Conservation (phyloP, 148 eudicot genomes). For the Vaccinium corymbosum region DNA sequence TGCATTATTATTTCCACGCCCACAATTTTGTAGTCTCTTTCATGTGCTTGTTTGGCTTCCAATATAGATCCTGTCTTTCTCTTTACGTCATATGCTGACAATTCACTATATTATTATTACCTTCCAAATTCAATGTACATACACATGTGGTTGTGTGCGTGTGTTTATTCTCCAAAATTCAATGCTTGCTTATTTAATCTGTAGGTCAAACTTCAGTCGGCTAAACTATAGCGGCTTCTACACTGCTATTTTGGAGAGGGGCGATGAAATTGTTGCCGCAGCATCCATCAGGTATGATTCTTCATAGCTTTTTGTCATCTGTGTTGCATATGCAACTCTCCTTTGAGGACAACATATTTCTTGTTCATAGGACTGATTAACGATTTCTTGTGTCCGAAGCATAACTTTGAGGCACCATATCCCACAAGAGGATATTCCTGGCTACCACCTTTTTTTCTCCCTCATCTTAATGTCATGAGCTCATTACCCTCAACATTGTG, state of each 20-base stretch:
- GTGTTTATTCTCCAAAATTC: background rate
- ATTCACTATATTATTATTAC: background rate
- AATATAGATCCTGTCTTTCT: background rate
- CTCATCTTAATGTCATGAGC: background rate
- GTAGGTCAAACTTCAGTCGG: slow-evolving; percentile 87
- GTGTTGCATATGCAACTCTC: slow-evolving; percentile 8
- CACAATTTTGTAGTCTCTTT: background rate
- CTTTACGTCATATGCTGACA: background rate
- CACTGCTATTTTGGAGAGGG: slow-evolving; percentile 83
- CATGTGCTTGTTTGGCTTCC: background rate
- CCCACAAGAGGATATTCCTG: background rate
- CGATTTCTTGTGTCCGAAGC: background rate
- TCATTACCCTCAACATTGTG: background rate
- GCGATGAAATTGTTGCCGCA: slow-evolving; percentile 86
- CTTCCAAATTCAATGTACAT: background rate
- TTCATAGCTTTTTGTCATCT: background rate
- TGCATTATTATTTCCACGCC: background rate
- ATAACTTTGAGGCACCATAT: background rate
- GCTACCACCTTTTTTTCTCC: background rate
- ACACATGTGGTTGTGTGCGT: background rate
- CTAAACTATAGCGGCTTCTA: slow-evolving; percentile 77
- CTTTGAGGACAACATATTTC: background rate
- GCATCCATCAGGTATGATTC: slow-evolving; percentile 85
- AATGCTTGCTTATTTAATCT: slow-evolving; percentile 10
- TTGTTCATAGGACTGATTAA: background rate